Base-by-base conservation (phyloP, 163 green algal species). In the Prototheca wickerhamii region DNA sequence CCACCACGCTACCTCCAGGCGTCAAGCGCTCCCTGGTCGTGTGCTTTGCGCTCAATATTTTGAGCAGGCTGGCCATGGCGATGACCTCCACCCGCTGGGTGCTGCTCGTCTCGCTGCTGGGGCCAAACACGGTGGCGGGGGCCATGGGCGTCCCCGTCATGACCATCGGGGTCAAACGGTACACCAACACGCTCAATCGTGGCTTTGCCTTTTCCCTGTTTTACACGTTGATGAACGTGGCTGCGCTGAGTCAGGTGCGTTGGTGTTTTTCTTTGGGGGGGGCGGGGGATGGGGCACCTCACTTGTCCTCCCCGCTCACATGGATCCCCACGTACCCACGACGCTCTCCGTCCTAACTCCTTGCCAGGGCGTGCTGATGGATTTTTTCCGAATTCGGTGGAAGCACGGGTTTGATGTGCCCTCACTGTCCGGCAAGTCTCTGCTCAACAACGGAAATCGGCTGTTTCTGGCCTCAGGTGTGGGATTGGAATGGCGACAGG, bases 161-260 rank as follows among this genome's bases (percentile, higher is more conserved):
- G 66, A 76, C 71, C 26, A 83, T 88, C 40, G 78, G 54, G 15
- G 65, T 82, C 25, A 71, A 63, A 23, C 40, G 65, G 12, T 71
- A 66, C 49, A 71, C 65, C 2, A 33, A 71, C n/a, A 29, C 50
- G 7, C 32, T 20, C 32, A 80, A 76, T 54, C 64, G 81, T 1
- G 75, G 74, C 17, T 79, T 87, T 58, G 74, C 74, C 15, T 88
- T 86, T 60, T 69, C 68, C 0, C 60, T 87, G 0, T 85, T 87
- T 46, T 88, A 88, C 55, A 69, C 67, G 2, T 46, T 82, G 33
- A 87, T 88, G 80, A 88, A 88, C 65, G 33, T 79, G 3, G 80
- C 74, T 4, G 72, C 69, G 8, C 65, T 88, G 20, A 29, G 64
- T 23, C 64, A 67, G 57, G 62, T 59, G 50, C 33, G 23, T 25